Evolutionary conservation across 164 flowering plant species (phyloP).

Genomic region (Berberis thunbergii): DNA sequence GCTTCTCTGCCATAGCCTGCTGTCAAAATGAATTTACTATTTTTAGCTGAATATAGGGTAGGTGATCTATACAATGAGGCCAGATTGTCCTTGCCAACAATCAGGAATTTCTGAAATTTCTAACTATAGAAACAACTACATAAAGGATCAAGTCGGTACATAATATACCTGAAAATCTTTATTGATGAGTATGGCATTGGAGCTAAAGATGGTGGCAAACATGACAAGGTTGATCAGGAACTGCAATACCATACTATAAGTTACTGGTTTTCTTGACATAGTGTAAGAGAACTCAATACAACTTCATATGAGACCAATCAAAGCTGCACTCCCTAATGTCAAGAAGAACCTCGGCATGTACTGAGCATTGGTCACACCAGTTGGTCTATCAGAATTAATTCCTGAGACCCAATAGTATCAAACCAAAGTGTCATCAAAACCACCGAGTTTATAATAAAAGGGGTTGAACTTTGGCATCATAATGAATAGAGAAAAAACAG

Average conservation of each 20-base stretch:
- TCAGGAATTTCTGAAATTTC: too few relatives aligned
- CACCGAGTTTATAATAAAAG: not conserved
- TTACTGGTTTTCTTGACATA: not conserved
- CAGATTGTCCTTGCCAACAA: too few relatives aligned
- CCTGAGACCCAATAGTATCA: too few relatives aligned
- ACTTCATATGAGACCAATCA: not conserved
- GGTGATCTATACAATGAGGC: too few relatives aligned
- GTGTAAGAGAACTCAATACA: not conserved
- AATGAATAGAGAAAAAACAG: not conserved
- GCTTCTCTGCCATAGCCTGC: conserved; percentile 4
- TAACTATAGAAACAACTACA: too few relatives aligned
- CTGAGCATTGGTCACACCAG: not conserved
- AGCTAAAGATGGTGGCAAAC: not conserved
- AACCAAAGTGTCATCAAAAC: not conserved
- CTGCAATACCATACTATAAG: not conserved
- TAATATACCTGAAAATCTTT: not conserved
- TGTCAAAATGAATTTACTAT: too few relatives aligned
- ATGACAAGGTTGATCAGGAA: not conserved
- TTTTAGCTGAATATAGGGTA: too few relatives aligned
- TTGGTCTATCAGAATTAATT: not conserved
- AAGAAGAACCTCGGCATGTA: not conserved
- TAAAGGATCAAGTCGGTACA: too few relatives aligned
- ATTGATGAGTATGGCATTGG: not conserved
- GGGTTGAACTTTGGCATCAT: not conserved
- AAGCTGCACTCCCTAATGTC: too few relatives aligned